Base-by-base conservation (phyloP, 805 yeast species). In the Candida railenensis region DNA sequence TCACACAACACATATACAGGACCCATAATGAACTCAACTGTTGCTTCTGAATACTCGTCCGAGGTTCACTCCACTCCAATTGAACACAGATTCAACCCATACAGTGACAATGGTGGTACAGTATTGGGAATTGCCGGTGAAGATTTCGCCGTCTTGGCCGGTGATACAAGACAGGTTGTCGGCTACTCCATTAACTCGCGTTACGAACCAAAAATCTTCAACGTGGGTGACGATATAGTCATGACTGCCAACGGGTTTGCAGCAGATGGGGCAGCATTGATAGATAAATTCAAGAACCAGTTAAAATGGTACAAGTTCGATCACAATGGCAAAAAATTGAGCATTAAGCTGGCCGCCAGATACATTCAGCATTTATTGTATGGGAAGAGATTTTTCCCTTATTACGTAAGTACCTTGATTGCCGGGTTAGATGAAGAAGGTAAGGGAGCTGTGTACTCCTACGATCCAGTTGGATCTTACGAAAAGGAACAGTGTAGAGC, bases 401-500 rank as follows among this genome's bases (percentile, higher is more conserved):
- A 89, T 73, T 94, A 94, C 62, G 97, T 91, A 28, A 90, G 90
- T 64, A 94, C 98, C 3, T 84, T 94, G 57, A 77, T 94, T 58
- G 97, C 97, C 2, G 99, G 99, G 16, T 75, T 94, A 53, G 97
- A 90, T 61, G 86, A 82, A 45, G 83, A 85, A 48, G 99, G 99
- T 11, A 85, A 85, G 57, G 99, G 99, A 34, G 89, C 96, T 2
- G 89, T 94, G 33, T 94, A 88, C 66, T 91, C 98, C 12, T 94
- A 89, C 65, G 99, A 94, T 65, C 98, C 98, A 1, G 96, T 94
- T 48, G 99, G 99, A 2, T 89, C 97, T 1, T 94, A 94, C 64
- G 98, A 94, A 70, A 82, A 97, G 59, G 97, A 91, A 66, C 96
- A 91, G 63, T 89, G 97, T 69, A 82, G 97, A 61, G 98, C 98